Percentiles rank a stretch among this genome's conserved stretches.
phyloP scores from a whole-genome alignment of 352 stramenopile genomes.

The Phytophthora fragariae region DNA sequence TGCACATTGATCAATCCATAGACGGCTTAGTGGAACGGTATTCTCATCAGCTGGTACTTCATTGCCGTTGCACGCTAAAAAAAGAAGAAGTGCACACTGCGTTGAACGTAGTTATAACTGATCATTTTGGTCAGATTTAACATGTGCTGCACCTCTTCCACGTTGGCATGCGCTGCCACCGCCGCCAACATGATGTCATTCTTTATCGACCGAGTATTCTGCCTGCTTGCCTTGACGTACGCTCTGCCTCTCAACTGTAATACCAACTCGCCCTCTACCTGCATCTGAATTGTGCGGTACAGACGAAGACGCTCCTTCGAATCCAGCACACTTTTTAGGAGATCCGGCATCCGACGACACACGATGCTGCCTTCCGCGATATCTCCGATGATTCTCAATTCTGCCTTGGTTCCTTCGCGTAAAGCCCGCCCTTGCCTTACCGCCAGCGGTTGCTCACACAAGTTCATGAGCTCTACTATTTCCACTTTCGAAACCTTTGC shows the following conservation, averaged over 20 bases:
- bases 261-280: neutral
- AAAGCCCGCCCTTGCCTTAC: no score
- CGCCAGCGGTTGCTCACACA: no score
- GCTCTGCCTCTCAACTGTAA: neutral
- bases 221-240: neutral
- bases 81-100: neutral
- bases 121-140: neutral
- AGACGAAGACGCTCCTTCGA: neutral
- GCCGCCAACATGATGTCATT: neutral
- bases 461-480: no score
- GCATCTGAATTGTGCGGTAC: neutral
- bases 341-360: neutral
- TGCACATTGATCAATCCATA: neutral
- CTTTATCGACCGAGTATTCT: neutral
- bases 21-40: neutral
- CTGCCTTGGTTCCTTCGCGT: no score
- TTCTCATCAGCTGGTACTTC: neutral
- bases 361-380: no score
- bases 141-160: neutral
- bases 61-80: neutral
- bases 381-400: no score
- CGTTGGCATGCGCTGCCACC: no score
- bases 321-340: neutral
- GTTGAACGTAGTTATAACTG: neutral
- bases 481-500: no score